A percentile compares a stretch with the other conserved stretches of the same genome.
These are phyloP conservation scores for Lasiosphaeria miniovina DNA, from an alignment of 495 filamentous ascomycete species.

Conservation along the genomic window DNA sequence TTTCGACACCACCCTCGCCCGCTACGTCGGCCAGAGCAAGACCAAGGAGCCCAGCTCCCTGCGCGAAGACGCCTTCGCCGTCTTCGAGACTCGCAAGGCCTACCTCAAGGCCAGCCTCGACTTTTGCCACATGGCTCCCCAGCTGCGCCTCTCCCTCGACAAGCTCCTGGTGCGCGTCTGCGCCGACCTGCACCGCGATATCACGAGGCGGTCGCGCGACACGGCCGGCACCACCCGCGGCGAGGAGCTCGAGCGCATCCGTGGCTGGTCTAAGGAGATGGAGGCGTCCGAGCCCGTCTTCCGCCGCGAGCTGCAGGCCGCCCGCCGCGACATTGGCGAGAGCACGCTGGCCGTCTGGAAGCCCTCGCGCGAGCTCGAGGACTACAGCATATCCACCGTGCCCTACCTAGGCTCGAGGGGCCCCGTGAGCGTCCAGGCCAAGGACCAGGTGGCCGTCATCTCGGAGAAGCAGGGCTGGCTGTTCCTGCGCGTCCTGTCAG, in stretches of 20 bases:
- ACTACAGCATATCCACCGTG: conserved; percentile 83
- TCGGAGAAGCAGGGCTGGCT: conserved; percentile 94
- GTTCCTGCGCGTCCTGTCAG: conserved; percentile 74
- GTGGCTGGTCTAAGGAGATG: conserved; percentile 91
- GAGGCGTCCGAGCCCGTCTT: conserved; percentile 77
- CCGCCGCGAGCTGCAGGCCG: conserved; percentile 70
- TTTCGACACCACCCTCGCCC: conserved; percentile 73
- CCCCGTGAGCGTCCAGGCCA: conserved; percentile 51
- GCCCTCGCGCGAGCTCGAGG: conserved; percentile 88
- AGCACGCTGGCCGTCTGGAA: conserved; percentile 63
- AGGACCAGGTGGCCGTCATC: conserved; percentile 43
- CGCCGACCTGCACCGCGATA: conserved; percentile 81
- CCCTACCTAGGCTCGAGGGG: conserved; percentile 75
- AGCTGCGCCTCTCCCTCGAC: conserved; percentile 76
- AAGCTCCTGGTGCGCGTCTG: conserved; percentile 80
- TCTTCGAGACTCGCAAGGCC: conserved; percentile 87
- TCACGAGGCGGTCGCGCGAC: conserved; percentile 40
- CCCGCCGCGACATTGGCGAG: conserved; percentile 81
- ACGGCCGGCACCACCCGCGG: conserved; percentile 35
- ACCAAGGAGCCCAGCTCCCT: conserved; percentile 88
- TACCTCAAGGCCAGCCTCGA: conserved; percentile 93
- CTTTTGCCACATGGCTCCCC: conserved; percentile 82
- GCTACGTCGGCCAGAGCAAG: conserved; percentile 81
- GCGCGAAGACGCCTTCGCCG: conserved; percentile 91
- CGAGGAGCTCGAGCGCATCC: conserved; percentile 82